Evolutionary conservation across 2,329 filamentous ascomycete genomes (phyloP), one percentile per base, ranked within the genome.

Genomic region (Aspergillus unguis): DNA sequence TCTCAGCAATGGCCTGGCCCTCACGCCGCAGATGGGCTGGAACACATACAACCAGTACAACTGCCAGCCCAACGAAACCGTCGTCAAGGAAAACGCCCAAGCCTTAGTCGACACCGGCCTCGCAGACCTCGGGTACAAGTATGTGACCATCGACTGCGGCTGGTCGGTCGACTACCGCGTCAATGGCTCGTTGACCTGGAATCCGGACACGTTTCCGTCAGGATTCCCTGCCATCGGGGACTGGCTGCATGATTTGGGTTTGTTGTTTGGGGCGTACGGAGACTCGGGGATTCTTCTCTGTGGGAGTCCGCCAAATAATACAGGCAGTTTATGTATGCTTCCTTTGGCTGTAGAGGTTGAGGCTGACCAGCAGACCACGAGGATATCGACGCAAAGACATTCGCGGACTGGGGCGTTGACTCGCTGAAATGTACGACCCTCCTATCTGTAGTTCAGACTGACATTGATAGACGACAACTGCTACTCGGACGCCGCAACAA

Each of bases 41-140:
- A 84, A 84, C 55, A 79, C 76, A 2, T 85, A 85, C 58, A 85
- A 85, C 49, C 71, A 77, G 37, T 82, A 80, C 63, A 71, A 68
- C 45, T 83, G 80, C 61, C 65, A 66, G 1, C 77, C 77, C 0
- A 77, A 69, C 37, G 76, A 82, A 56, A 65, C 64, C 1, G 77
- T 78, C 35, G 76, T 82, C 26, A 73, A 76, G 38, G 66, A 71
- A 2, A 84, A 81, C 52, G 79, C 80, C 0, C 68, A 80, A 38
- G 81, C 79, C 0, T 64, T 85, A 0, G 72, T 82, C 0, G 75
- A 79, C 40, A 67, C 80, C 0, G 80, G 80, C 0, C 72, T 84
- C 1, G 71, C 73, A 0, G 70, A 75, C 3, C 66, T 80, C 0
- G 82, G 83, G 5, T 85, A 86, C 59, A 73, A 69, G 1, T 77